A percentile compares a stretch with the other conserved stretches of the same genome.
These are phyloP conservation scores for Sporothrix pseudoabietina DNA, from an alignment of 2,329 filamentous ascomycete species.

Conservation along the genomic window DNA sequence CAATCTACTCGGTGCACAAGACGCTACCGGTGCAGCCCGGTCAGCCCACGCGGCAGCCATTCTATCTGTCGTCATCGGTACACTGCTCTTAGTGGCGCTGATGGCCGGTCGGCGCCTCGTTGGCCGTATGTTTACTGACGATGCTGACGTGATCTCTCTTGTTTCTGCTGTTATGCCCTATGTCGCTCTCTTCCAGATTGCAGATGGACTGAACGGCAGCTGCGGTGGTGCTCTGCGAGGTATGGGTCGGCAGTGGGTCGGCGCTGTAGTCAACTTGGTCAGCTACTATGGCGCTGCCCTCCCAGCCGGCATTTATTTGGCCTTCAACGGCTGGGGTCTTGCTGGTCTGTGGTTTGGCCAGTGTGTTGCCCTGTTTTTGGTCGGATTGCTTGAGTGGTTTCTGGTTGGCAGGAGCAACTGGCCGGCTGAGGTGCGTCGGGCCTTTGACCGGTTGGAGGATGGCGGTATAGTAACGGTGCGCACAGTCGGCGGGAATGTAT, in stretches of 20 bases:
- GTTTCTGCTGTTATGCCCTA: slow-evolving; percentile 80
- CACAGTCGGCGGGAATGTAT: not conserved
- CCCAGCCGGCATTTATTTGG: slow-evolving; percentile 79
- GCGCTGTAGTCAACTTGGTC: slow-evolving; percentile 76
- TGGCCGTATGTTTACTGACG: slow-evolving; percentile 79
- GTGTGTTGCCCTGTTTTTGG: slow-evolving; percentile 77
- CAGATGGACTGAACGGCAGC: slow-evolving; percentile 81
- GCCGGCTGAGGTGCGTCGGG: slow-evolving; percentile 71
- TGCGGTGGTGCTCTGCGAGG: slow-evolving; percentile 80
- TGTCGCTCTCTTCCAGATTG: slow-evolving; percentile 87
- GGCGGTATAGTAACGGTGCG: slow-evolving; percentile 35
- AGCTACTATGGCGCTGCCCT: slow-evolving; percentile 83
- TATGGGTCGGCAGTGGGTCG: slow-evolving; percentile 85
- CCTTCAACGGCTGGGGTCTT: slow-evolving; percentile 83
- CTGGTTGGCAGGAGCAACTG: slow-evolving; percentile 78
- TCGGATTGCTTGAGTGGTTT: slow-evolving; percentile 75
- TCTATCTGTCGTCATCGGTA: slow-evolving; percentile 69
- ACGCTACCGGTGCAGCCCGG: slow-evolving; percentile 65
- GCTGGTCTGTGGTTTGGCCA: slow-evolving; percentile 81
- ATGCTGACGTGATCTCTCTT: slow-evolving; percentile 68
- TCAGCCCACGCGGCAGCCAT: slow-evolving; percentile 76
- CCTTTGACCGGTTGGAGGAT: slow-evolving; percentile 69
- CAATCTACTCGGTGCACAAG: slow-evolving; percentile 73
- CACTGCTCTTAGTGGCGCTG: slow-evolving; percentile 59
- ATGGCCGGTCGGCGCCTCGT: slow-evolving; percentile 69